Evolutionary conservation across 1,284 basidiomycete species (phyloP), one percentile per base, ranked within the genome.

Genomic region (Moesziomyces parantarcticus): DNA sequence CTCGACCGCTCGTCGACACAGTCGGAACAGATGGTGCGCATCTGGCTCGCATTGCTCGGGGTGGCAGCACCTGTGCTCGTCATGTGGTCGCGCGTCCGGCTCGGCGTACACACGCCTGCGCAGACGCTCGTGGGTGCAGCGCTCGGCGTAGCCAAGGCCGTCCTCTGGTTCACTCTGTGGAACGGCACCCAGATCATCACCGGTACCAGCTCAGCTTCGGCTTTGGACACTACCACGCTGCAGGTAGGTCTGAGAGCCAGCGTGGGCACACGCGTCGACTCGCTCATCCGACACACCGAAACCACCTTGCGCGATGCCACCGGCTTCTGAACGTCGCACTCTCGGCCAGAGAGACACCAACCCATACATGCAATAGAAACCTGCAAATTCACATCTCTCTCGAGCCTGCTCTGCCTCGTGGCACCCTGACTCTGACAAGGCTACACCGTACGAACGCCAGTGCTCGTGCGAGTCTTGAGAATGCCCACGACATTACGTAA

Each of bases 31-130:
- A 58, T 67, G 64, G 45, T 55, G 4, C 53, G 61, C 2, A 41
- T 56, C 8, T 65, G 72, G 65, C 45, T 75, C 6, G 63, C 57
- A 3, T 20, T 67, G 16, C 11, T 76, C 3, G 58, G 69, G 1
- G 39, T 72, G 4, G 56, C 52, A 18, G 51, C 56, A 0, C 74
- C 74, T 0, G 55, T 69, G 10, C 52, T 63, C 3, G 74, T 76
- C 46, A 76, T 76, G 68, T 76, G 74, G 74, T 76, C 74, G 2
- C 50, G 74, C 3, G 68, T 76, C n/a, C 44, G 59, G 16, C 57
- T 76, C 13, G 74, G 74, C 20, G 69, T 76, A 0, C 74, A 76
- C 42, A 76, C 74, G 1, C 68, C 57, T 5, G 57, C 41, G 13
- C 74, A 76, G 46, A 72, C 68, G 1, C 20, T 64, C 11, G 74